These are phyloP conservation scores for Cordyceps militaris DNA, from an alignment of 2,329 filamentous ascomycete genomes.

Conservation along the genomic window DNA sequence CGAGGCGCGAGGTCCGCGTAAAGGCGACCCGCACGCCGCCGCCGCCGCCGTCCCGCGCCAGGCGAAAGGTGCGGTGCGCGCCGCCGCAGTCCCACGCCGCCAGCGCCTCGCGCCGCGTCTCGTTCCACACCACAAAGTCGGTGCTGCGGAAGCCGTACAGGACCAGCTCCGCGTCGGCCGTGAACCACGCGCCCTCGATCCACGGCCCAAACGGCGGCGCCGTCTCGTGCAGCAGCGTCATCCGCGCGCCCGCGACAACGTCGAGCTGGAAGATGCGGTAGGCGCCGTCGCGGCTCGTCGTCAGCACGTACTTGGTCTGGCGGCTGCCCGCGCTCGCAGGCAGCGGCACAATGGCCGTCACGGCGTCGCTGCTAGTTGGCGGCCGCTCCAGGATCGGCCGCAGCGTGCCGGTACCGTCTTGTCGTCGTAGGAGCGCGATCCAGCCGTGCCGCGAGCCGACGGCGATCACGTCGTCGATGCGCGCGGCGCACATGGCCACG, in stretches of 20 bases:
- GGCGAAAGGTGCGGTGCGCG: conserved; percentile 69
- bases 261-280: conserved; percentile 56
- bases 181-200: conserved; percentile 65
- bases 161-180: conserved; percentile 45
- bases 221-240: conserved; percentile 58
- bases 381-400: conserved; percentile 28
- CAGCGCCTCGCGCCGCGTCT: conserved; percentile 61
- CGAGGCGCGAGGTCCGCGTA: conserved; percentile 58
- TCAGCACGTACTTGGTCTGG: conserved; percentile 47
- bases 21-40: conserved; percentile 55
- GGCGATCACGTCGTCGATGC: conserved; percentile 36
- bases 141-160: conserved; percentile 77
- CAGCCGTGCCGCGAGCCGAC: conserved; percentile 49
- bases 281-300: conserved; percentile 69
- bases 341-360: conserved; percentile 57
- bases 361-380: conserved; percentile 49
- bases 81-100: conserved; percentile 75
- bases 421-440: conserved; percentile 29
- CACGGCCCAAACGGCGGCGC: conserved; percentile 65
- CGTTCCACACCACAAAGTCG: conserved; percentile 76
- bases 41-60: conserved; percentile 23
- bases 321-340: conserved; percentile 20
- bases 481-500: conserved; percentile 40
- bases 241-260: conserved; percentile 11
- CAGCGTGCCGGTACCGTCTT: conserved; percentile 20